Evolutionary conservation across 257 asterid genomes (phyloP).

Genomic region (Salvia rosmarinus): DNA sequence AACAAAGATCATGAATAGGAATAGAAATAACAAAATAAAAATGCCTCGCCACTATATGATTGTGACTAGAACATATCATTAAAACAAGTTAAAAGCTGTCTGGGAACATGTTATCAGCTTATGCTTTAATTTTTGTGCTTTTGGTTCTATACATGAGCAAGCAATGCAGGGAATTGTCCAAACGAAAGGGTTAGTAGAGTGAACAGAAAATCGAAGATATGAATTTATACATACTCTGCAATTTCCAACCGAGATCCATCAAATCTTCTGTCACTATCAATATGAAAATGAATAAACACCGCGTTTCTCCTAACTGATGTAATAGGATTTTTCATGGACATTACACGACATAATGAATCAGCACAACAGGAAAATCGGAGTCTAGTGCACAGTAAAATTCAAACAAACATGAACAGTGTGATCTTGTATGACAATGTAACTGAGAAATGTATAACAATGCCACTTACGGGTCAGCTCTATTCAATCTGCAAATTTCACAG

Average conservation of each 20-base stretch:
- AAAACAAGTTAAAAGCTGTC: slow-evolving; percentile 11
- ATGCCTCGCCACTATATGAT: neutral
- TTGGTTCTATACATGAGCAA: neutral
- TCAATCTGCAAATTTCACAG: slow-evolving; percentile 92
- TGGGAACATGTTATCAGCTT: neutral
- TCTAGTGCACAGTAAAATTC: neutral
- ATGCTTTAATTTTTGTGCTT: neutral
- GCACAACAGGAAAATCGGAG: slow-evolving; percentile 18
- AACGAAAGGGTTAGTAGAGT: neutral
- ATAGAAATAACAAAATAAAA: neutral
- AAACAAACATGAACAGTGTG: neutral
- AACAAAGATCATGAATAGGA: neutral
- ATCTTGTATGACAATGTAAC: slow-evolving; percentile 12
- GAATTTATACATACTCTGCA: neutral
- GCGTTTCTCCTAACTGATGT: neutral
- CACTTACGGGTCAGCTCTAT: slow-evolving; percentile 98
- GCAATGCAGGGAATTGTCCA: slow-evolving; percentile 14
- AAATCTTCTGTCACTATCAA: neutral
- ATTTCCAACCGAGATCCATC: slow-evolving; percentile 18
- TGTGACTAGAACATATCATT: slow-evolving; percentile 7
- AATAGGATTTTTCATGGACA: slow-evolving; percentile 12
- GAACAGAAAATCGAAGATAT: neutral
- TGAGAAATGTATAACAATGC: slow-evolving; percentile 27
- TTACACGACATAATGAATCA: slow-evolving; percentile 11
- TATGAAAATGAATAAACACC: neutral